These are phyloP conservation scores for Globisporangium apiculatum DNA, from an alignment of 352 stramenopile species.

Conservation along the genomic window DNA sequence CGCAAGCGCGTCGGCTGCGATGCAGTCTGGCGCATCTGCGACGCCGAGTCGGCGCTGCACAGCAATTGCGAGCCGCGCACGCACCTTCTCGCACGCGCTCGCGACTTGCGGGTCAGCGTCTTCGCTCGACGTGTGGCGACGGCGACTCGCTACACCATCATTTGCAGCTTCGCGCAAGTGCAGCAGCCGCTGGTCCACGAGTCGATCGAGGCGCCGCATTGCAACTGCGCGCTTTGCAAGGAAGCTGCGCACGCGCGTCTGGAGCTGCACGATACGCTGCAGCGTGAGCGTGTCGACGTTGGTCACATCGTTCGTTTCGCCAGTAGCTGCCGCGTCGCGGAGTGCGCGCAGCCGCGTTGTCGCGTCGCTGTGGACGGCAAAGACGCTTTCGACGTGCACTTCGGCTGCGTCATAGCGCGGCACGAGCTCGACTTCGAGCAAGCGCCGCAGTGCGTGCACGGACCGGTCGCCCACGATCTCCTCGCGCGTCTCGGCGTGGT, in stretches of 20 bases:
- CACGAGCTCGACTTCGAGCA: constrained; percentile 37
- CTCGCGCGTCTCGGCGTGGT: constrained; percentile 17
- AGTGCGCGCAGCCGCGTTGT: constrained; percentile 25
- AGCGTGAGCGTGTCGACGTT: constrained; percentile 1
- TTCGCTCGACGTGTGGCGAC: not conserved
- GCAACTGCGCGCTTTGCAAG: constrained; percentile 29
- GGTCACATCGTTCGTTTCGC: not conserved
- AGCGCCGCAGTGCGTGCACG: constrained; percentile 18
- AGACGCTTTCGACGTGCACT: constrained; percentile 23
- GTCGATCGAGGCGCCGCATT: constrained; percentile 40
- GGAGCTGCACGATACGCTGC: constrained; percentile 23
- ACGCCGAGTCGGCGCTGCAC: constrained; percentile 15
- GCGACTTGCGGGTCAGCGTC: constrained; percentile 10
- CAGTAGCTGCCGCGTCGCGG: constrained; percentile 18
- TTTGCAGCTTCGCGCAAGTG: constrained; percentile 13
- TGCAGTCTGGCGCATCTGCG: not conserved
- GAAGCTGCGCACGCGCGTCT: constrained; percentile 39
- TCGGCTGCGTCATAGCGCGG: constrained; percentile 20
- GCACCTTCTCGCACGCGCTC: constrained; percentile 9
- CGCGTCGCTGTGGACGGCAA: constrained; percentile 25
- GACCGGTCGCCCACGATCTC: constrained; percentile 20
- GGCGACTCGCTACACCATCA: no score
- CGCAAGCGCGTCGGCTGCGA: constrained; percentile 23
- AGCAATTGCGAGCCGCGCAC: constrained; percentile 12
- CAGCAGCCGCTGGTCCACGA: constrained; percentile 38